Base-by-base conservation (phyloP, 805 yeast genomes). In the Starmerella ratchasimensis region DNA sequence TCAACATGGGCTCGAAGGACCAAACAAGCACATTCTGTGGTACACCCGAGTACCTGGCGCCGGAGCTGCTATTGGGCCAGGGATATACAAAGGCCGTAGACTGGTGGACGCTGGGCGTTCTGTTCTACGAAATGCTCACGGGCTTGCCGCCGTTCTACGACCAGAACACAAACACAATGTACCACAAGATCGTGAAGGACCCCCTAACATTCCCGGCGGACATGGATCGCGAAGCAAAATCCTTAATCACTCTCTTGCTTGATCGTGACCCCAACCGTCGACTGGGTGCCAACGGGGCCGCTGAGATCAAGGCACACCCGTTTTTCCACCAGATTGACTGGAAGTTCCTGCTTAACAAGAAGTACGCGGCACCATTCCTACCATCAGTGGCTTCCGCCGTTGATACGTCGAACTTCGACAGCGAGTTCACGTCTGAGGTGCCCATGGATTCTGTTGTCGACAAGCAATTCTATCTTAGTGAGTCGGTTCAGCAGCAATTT, bases 21-120 rank as follows among this genome's bases (percentile, higher is more conserved):
- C 80, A 80, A 59, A 69, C 74, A 18, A 79, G 78, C 51, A 90
- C 98, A 0, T 90, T 90, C 57, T 90, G 98, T 61, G 98, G 98
- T 28, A 90, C 98, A 0, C 97, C 97, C 0, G 97, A 90, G 60
- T 90, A 90, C 59, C 66, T 90, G 48, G 95, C 97, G 1, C 98
- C 98, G 1, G 98, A 90, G 60, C 65, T 90, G 49, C 64, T 90
- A 34, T 64, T 84, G 50, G 90, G 93, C 34, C 84, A 81, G 56
- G 97, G 97, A 1, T 90, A 90, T 59, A 84, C 97, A 2, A 76
- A 94, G 57, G 79, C 80, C 8, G 97, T 90, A 17, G 98, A 90
- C 60, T 90, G 95, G 88, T 90, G 98, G 98, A 90, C 98, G 1
- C 65, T 90, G 50, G 98, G 98, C 29, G 86, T 88, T 14, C 65